Conservation (phyloP, 805 yeast genomes). For the Yamadazyma laniorum region DNA sequence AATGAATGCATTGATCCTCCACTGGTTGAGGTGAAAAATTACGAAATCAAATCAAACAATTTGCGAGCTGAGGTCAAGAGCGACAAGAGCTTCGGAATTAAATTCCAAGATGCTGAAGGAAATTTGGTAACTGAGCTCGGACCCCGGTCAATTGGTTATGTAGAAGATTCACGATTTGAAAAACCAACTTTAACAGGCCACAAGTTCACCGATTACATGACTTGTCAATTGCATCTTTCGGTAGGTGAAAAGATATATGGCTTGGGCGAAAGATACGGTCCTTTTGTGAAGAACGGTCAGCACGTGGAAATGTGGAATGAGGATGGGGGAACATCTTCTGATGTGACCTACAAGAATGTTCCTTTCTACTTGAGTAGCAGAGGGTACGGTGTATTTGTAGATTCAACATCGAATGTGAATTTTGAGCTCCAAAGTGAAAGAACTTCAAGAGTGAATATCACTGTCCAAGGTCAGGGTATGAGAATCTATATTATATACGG, state of each 20-base stretch:
- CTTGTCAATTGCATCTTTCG: constrained; percentile 30
- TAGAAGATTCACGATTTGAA: constrained; percentile 23
- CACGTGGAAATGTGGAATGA: constrained; percentile 36
- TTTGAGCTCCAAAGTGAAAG: constrained; percentile 37
- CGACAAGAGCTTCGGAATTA: constrained; percentile 20
- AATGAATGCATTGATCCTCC: not conserved
- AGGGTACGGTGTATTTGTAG: constrained; percentile 37
- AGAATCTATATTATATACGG: constrained; percentile 30
- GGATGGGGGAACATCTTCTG: constrained; percentile 39
- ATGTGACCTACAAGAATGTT: constrained; percentile 34
- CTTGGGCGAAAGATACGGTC: constrained; percentile 38
- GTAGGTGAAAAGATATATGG: constrained; percentile 38
- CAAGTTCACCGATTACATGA: constrained; percentile 21
- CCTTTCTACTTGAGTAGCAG: constrained; percentile 32
- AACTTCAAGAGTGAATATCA: constrained; percentile 34
- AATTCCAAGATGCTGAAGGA: constrained; percentile 16
- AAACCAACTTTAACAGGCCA: constrained; percentile 12
- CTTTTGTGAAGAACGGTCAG: constrained; percentile 36
- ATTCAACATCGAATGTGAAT: constrained; percentile 27
- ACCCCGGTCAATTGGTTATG: constrained; percentile 32
- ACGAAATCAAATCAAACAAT: constrained; percentile 9
- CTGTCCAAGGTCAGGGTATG: constrained; percentile 32
- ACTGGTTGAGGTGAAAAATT: too few species aligned
- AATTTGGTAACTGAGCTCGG: constrained; percentile 30
- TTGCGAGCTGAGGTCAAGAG: constrained; percentile 3